Evolutionary conservation across 345 rosid genomes (phyloP), one percentile per base, ranked within the genome.

Genomic region (Citrus reticulata): DNA sequence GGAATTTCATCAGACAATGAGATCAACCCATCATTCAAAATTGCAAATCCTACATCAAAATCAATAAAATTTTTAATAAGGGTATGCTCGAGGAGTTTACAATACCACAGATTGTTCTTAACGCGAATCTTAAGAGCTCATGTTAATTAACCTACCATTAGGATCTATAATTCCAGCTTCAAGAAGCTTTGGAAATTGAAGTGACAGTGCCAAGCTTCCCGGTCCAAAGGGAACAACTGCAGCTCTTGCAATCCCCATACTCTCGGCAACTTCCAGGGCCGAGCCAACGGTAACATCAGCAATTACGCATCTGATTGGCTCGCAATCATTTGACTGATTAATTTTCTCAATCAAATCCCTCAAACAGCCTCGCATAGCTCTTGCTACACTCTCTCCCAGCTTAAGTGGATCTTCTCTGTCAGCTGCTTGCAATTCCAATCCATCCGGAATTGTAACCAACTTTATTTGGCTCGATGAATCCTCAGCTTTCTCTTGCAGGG

Each of bases 251-350:
- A 84, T 74, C 14, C 82, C 82, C 77, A 80, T 14, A 29, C 40
- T 74, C 58, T 74, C 68, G 5, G 88, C 81, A 24, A 80, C 77
- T 75, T 85, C 81, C 9, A 76, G 68, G 5, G 82, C 84, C 87
- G 83, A 83, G 14, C 80, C 68, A n/a, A 78, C 22, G 1, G 49
- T 30, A 27, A 2, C n/a, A 77, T 87, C 86, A 59, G 73, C 71
- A 22, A 85, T 4, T 7, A 85, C 59, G 58, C 86, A 88, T 3
- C 59, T 58, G 75, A 85, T 81, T 62, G 51, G 42, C 54, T 82
- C 85, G 0, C 46, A 70, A 4, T n/a, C 60, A 35, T 39, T 66
- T 4, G 71, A 68, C n/a, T 61, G 2, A 16, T 83, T 78, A 16
- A 78, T 58, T 5, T 83, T 77, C 78, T 81, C 74, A n/a, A 87